phyloP scores from a whole-genome alignment of 345 rosid species.

The Dipteronia sinensis region DNA sequence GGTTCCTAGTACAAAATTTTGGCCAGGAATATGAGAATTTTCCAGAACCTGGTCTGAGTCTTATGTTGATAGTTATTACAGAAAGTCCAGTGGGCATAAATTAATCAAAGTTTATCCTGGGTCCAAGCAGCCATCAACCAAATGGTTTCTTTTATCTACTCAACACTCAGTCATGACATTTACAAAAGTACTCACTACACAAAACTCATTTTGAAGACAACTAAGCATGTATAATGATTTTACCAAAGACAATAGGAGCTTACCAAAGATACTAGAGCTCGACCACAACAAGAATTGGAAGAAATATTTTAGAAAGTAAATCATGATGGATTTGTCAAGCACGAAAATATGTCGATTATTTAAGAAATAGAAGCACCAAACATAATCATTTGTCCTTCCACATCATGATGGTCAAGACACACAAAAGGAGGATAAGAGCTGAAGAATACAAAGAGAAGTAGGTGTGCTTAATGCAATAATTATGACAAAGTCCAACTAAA shows the following conservation, averaged over 20 bases:
- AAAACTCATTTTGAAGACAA: background rate
- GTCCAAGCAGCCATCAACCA: constrained; percentile 4
- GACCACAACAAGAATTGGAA: background rate
- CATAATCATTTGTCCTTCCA: constrained; percentile 23
- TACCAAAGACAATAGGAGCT: background rate
- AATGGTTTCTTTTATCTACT: constrained; percentile 15
- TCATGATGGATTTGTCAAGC: constrained; percentile 5
- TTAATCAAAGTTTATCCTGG: constrained; percentile 5
- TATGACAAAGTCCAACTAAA: constrained; percentile 37
- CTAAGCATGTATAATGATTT: constrained; percentile 6
- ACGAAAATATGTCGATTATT: constrained; percentile 19
- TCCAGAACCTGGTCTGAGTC: background rate
- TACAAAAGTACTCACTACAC: constrained; percentile 1
- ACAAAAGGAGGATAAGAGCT: constrained; percentile 7
- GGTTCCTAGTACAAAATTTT: background rate
- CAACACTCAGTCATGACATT: background rate
- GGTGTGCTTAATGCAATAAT: constrained; percentile 27
- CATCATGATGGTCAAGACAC: constrained; percentile 5
- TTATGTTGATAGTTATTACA: background rate
- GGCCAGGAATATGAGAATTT: background rate
- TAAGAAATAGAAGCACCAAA: constrained; percentile 19
- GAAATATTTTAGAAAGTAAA: background rate
- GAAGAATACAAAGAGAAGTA: constrained; percentile 4
- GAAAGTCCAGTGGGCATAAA: background rate
- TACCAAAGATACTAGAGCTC: background rate